These are phyloP conservation scores for Yarrowia sp. DNA, from an alignment of 805 yeast species.

Conservation along the genomic window DNA sequence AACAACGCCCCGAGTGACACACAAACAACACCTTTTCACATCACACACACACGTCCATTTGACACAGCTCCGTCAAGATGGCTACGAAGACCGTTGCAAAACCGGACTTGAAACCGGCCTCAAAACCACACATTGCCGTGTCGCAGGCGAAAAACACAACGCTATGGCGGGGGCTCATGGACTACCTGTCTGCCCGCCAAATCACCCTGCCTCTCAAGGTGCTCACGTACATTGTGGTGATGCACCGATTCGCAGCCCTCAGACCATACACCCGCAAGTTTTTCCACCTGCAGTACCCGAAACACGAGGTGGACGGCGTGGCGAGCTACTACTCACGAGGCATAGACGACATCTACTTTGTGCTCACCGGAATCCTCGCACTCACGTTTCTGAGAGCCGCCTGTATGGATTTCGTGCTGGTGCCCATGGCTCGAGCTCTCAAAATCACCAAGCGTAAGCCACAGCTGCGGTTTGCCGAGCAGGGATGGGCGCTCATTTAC, in stretches of 20 bases:
- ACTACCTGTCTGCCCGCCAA: slow-evolving; percentile 32
- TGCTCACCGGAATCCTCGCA: slow-evolving; percentile 61
- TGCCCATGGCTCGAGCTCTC: slow-evolving; percentile 59
- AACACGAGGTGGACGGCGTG: slow-evolving; percentile 41
- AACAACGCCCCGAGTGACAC: no score
- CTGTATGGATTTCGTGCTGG: slow-evolving; percentile 63
- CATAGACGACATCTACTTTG: slow-evolving; percentile 48
- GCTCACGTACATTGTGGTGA: slow-evolving; percentile 43
- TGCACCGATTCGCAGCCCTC: slow-evolving; percentile 47
- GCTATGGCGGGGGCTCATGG: slow-evolving; percentile 17
- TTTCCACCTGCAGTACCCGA: slow-evolving; percentile 53
- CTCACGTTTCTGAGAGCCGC: slow-evolving; percentile 65
- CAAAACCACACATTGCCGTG: no score
- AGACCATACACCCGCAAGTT: slow-evolving; percentile 52
- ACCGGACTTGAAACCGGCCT: no score
- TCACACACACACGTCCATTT: background rate
- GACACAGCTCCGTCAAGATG: background rate
- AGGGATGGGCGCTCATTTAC: slow-evolving; percentile 76
- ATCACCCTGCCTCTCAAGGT: slow-evolving; percentile 37
- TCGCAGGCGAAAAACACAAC: background rate
- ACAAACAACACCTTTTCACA: background rate
- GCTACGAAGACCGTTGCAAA: background rate
- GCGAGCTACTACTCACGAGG: slow-evolving; percentile 40
- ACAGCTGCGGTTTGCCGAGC: slow-evolving; percentile 79
- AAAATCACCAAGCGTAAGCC: slow-evolving; percentile 61